Evolutionary conservation across 768 basidiomycete genomes (phyloP), one percentile per base, ranked within the genome.

Genomic region (Tylopilus felleus): DNA sequence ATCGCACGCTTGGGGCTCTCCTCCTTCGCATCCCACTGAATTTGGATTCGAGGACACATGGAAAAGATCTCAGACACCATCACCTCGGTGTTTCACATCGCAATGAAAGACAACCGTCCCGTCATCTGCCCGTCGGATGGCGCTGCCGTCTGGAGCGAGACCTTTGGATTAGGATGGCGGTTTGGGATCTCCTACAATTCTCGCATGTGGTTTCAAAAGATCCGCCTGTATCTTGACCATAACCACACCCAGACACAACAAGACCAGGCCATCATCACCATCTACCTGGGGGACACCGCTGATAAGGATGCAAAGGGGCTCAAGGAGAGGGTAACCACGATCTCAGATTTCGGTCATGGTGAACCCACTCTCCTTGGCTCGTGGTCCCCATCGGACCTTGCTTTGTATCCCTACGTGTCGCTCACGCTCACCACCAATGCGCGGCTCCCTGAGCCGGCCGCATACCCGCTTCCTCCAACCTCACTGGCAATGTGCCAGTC

Each of bases 101-200:
- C 40, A 22, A 60, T 61, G 57, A 60, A 58, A 44, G 64, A 66
- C 33, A 55, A 40, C 2, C 58, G 52, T 23, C 66, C 69, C 3
- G 41, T 38, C 31, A 39, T 52, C 39, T 66, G 63, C 40, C 31
- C 58, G 3, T 35, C 54, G 0, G 56, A 58, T 19, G 21, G 41
- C 14, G 4, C 56, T 17, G 53, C 46, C 38, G 48, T 58, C 36
- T 68, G 69, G 66, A 59, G 64, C 54, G 61, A 64, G n/a, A 42
- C 41, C 14, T 70, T 68, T 43, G 66, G 66, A 0, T 7, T 68
- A 8, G 66, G 66, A 3, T 68, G 66, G 68, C 68, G 66, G 3
- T 49, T 68, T 6, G 66, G 66, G 5, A 49, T 68, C 22, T 39
- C 68, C 1, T 57, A 52, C 63, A 59, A 52, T 5, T 31, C 25